Base-by-base conservation (phyloP, 1,139 yeast genomes). In the Candida mesenterica region DNA sequence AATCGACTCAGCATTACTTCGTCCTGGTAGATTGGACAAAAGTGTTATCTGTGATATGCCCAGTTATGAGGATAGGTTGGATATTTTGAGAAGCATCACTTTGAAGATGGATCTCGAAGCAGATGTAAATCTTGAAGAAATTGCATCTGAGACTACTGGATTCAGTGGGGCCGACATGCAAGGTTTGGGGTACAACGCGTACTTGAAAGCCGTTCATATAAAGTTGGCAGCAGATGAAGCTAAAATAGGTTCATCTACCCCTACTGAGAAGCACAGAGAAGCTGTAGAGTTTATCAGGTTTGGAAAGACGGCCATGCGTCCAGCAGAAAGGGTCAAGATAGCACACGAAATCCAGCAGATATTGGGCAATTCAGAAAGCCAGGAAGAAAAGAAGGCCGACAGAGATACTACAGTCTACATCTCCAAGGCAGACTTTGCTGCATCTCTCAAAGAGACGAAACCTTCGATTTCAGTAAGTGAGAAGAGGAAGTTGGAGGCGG, bases 1-100 rank as follows among this genome's bases (percentile, higher is more conserved):
- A 50, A 90, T 94, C 48, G 99, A 92, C 59, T 82, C 96, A 5
- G 99, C 99, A 0, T 68, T 92, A 40, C 65, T 92, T 43, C 79
- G 98, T 57, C 98, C 98, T 0, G 98, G 98, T 15, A 79, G 98
- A 63, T 70, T 92, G 51, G 98, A 92, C 59, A 92, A 92, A 57
- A 80, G 94, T 55, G 81, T 92, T 18, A 70, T 92, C 13, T 92
- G 98, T 64, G 94, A 84, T 50, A 76, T 92, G 76, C 98, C 98
- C 0, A 66, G 67, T 48, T 65, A 50, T 28, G 76, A 72, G 3
- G 96, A 89, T 48, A 64, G 97, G 28, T 56, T 79, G 26, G 95
- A 85, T 53, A 90, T 92, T 34, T 59, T 94, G 40, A 50, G 59
- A 30, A 78, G 88, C 4, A 77, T 86, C 32, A 73, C 82, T 4